Evolutionary conservation across 208 protist genomes (phyloP), one percentile per base, ranked within the genome.

Genomic region (Acanthamoeba castellanii): DNA sequence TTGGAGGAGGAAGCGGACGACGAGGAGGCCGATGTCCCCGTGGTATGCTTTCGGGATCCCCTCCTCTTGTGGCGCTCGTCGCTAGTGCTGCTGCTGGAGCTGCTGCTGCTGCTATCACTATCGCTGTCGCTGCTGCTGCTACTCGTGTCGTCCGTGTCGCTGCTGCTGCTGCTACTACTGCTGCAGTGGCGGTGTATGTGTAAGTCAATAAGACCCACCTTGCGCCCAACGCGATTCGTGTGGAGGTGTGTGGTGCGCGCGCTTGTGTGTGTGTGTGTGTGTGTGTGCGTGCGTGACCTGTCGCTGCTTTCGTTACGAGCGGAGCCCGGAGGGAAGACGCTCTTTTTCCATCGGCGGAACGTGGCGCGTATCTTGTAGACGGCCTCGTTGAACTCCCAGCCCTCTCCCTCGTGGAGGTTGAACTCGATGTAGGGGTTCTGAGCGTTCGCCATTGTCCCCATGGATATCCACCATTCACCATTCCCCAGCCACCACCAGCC

Each of bases 321-420:
- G 22, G 45, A 30, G 5, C 59, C 55, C 30, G 50, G 55, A 37
- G 84, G 84, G 20, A 72, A 72, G 30, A 91, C 30, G 84, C 55
- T 70, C 55, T 61, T 91, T 52, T 61, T 91, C 84, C 84, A 91
- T 14, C 59, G 50, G 55, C 57, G 45, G 27, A 91, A 91, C 20
- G 84, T 70, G 42, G 84, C 37, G 30, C 50, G 55, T 42, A 91
- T 70, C 27, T 91, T 91, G 34, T 91, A 70, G n/a, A 91, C 84
- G 11, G 59, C 59, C 45, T 91, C 84, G 25, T 91, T 91, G 59
- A 91, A 91, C 57, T 91, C 84, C 84, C 84, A 91, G 50, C 84
- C 84, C 34, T 91, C 84, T 7, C 84, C 84, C 32, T 91, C 84
- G 59, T 91, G 50, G 1, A 91, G 84, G 27, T 91, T 91, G 57